Conservation (phyloP, 106 monocot genomes). For the Dendrobium chrysotoxum region DNA sequence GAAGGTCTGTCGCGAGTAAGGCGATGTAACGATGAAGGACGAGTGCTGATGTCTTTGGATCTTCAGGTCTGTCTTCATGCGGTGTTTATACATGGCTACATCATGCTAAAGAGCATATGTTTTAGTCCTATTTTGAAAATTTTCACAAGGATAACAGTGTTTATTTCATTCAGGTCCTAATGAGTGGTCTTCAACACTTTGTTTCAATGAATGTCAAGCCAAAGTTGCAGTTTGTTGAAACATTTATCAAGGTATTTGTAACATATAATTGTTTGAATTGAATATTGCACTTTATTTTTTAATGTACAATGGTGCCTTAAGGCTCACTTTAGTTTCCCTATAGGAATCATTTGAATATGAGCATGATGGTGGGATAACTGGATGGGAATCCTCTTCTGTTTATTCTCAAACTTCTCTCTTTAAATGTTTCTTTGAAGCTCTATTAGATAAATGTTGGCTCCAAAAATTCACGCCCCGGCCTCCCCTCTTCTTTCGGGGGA, state of each 20-base stretch:
- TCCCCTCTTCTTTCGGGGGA: too few species aligned
- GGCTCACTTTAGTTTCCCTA: too few species aligned
- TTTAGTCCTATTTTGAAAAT: not conserved
- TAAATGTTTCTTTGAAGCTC: too few species aligned
- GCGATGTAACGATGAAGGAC: slow-evolving; percentile 94
- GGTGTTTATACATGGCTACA: not conserved
- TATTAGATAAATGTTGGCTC: too few species aligned
- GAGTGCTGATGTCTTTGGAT: slow-evolving; percentile 90
- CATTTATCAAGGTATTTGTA: slow-evolving; percentile 75
- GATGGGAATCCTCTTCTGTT: too few species aligned
- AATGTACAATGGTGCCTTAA: too few species aligned
- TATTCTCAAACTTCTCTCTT: too few species aligned
- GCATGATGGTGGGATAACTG: too few species aligned
- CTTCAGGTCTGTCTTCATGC: slow-evolving; percentile 58
- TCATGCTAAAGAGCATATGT: not conserved
- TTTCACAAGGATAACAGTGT: not conserved
- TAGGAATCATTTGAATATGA: too few species aligned
- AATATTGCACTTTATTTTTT: not conserved
- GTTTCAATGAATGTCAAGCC: slow-evolving; percentile 62
- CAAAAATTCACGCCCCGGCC: too few species aligned
- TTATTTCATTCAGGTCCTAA: slow-evolving; percentile 52
- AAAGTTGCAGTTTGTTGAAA: slow-evolving; percentile 83
- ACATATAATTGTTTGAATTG: not conserved
- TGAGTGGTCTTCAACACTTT: slow-evolving; percentile 81
- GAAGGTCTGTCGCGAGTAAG: slow-evolving; percentile 94